A percentile compares a stretch with the other conserved stretches of the same genome.
These are phyloP conservation scores for Chaetothyriales sp. DNA, from an alignment of 2,329 filamentous ascomycete genomes.

Conservation along the genomic window DNA sequence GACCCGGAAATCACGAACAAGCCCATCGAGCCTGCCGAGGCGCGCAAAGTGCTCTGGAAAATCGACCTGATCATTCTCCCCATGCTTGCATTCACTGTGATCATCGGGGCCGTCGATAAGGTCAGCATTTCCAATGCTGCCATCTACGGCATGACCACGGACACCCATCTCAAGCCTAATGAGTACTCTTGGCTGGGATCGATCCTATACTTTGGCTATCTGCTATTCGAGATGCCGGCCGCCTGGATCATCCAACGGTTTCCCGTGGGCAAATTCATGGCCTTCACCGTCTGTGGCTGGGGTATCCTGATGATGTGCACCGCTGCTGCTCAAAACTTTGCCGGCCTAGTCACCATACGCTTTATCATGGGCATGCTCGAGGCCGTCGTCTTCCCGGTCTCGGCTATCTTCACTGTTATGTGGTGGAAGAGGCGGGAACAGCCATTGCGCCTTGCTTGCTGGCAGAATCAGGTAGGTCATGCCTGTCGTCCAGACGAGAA, in stretches of 20 bases:
- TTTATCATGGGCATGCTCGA: conserved; percentile 39
- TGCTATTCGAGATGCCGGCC: conserved; percentile 51
- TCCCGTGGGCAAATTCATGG: conserved; percentile 52
- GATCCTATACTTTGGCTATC: conserved; percentile 26
- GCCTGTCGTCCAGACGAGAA: conserved; percentile 1
- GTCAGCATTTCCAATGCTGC: conserved; percentile 38
- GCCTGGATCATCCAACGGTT: conserved; percentile 48
- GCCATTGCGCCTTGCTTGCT: conserved; percentile 5
- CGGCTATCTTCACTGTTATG: conserved; percentile 10
- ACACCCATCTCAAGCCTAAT: conserved; percentile 29
- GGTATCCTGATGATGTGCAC: conserved; percentile 46
- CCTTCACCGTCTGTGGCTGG: conserved; percentile 50
- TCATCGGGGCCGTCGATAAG: conserved; percentile 27
- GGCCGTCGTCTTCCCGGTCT: conserved; percentile 12
- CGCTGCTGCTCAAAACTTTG: conserved; percentile 45
- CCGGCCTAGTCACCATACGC: conserved; percentile 47
- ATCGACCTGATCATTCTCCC: conserved; percentile 19
- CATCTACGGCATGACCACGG: conserved; percentile 37
- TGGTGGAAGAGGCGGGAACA: conserved; percentile 9
- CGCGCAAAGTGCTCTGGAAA: conserved; percentile 18
- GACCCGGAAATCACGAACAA: conserved; percentile 14
- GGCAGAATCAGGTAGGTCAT: conserved; percentile 1
- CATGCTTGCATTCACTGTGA: conserved; percentile 16
- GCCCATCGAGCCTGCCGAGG: conserved; percentile 17
- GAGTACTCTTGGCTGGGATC: conserved; percentile 37